Evolutionary conservation across 495 filamentous ascomycete genomes (phyloP).

Genomic region (Penicillium longicatenatum): DNA sequence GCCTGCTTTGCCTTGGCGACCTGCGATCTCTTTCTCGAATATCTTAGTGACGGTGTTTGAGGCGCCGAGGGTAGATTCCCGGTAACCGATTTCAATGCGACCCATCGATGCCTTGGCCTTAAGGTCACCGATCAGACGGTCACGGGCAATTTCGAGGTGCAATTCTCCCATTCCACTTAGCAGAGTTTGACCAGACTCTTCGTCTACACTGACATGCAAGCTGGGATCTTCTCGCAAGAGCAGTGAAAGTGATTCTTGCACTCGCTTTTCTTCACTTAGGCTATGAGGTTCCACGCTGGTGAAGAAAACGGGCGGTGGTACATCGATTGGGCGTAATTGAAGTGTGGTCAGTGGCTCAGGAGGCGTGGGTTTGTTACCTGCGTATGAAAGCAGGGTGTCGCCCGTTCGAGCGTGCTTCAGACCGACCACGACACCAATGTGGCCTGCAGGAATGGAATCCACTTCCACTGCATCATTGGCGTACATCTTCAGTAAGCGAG

Average conservation of each 20-base stretch:
- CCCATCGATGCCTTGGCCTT: conserved; percentile 89
- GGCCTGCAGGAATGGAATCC: conserved; percentile 73
- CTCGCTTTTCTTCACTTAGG: conserved; percentile 71
- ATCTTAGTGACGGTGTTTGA: conserved; percentile 57
- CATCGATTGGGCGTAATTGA: conserved; percentile 83
- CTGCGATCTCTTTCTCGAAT: conserved; percentile 79
- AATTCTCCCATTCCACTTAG: conserved; percentile 96
- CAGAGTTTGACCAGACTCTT: conserved; percentile 90
- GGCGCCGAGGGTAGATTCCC: conserved; percentile 66
- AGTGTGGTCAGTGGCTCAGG: conserved; percentile 72
- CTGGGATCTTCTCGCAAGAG: conserved; percentile 92
- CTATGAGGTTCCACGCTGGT: conserved; percentile 87
- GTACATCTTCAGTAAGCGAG: conserved; percentile 86
- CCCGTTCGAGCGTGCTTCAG: conserved; percentile 90
- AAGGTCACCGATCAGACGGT: conserved; percentile 84
- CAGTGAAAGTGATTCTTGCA: conserved; percentile 72
- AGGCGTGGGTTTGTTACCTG: conserved; percentile 59
- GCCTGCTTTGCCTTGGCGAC: conserved; percentile 74
- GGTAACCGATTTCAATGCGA: conserved; percentile 93
- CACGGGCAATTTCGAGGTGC: conserved; percentile 93
- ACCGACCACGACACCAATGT: conserved; percentile 94
- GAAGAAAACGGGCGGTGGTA: conserved; percentile 95
- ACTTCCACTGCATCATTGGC: conserved; percentile 87
- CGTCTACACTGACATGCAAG: conserved; percentile 79
- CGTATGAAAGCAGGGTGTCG: conserved; percentile 82